Base-by-base conservation (phyloP, 2,329 filamentous ascomycete species). In the Thielaviopsis euricoi region DNA sequence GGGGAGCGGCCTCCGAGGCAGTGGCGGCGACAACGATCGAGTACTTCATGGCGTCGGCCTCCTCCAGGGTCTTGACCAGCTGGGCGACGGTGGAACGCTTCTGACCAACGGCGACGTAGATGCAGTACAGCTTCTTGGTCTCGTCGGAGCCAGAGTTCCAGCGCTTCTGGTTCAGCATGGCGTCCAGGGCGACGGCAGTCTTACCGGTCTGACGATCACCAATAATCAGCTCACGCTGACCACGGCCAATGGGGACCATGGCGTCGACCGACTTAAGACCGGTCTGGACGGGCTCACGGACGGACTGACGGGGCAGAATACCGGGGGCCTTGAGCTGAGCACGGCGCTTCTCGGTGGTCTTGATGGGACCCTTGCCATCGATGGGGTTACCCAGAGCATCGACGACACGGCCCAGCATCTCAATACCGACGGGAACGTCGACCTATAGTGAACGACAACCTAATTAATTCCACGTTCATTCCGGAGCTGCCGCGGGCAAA, bases 41-140 rank as follows among this genome's bases (percentile, higher is more conserved):
- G 83, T 97, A 98, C 80, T 96, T 95, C 89, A 98, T 95, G 71
- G 93, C 89, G 68, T 97, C 90, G 74, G 96, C 95, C 86, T 97
- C 91, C 83, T 97, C 91, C 60, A 98, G 88, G 64, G 93, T 97
- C 87, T 97, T 89, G 81, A 98, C 93, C 69, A 98, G 85, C 82
- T 98, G 93, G 66, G 93, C 93, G 68, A 98, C 91, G 67, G 93
- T 98, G 67, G 93, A 97, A 75, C 93, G 89, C 85, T 98, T 98
- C 84, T 98, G 93, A 70, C 93, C 93, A 68, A 98, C 85, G 70
- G 93, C 93, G 69, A 97, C 93, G 83, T 98, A 98, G 76, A 98
- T 80, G 74, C 91, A 97, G 87, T 95, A 98, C 61, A 98, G 89
- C 85, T 98, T 98, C 86, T 96, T 91, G 72, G 74, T 77, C 83